Evolutionary conservation across 306 rosid genomes (phyloP).

Genomic region (Cicer bijugum): DNA sequence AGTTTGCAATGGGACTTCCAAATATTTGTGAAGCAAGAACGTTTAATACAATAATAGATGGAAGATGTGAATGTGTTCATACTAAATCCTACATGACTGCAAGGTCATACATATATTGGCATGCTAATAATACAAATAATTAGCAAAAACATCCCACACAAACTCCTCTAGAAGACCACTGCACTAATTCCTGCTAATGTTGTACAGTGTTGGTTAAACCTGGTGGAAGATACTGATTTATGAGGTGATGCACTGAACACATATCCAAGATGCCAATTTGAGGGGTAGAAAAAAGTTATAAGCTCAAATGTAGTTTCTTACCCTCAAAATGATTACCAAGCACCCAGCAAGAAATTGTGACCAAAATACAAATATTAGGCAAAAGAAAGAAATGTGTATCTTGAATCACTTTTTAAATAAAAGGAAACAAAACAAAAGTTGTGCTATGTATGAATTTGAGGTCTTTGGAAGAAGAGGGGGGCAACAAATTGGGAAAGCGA

Average conservation of each 20-base stretch:
- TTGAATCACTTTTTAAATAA: conserved; percentile 3
- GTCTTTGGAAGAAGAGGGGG: conserved; percentile 1
- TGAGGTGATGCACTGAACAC: neutral
- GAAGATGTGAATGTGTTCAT: conserved; percentile 4
- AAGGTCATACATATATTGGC: conserved; percentile 16
- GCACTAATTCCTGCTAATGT: neutral
- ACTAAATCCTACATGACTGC: conserved; percentile 19
- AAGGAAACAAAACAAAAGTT: neutral
- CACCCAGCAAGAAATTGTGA: neutral
- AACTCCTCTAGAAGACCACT: neutral
- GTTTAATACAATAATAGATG: neutral
- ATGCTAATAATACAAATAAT: neutral
- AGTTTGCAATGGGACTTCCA: conserved; percentile 7
- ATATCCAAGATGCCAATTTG: conserved; percentile 4
- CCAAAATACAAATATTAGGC: neutral
- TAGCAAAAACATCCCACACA: conserved; percentile 1
- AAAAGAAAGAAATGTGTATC: conserved; percentile 7
- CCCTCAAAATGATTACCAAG: conserved; percentile 1
- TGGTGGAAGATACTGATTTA: neutral
- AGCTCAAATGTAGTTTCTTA: neutral
- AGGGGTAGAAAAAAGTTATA: conserved; percentile 1
- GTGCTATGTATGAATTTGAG: neutral
- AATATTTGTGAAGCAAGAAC: neutral
- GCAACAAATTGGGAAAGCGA: neutral
- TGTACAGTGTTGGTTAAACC: neutral